Percentiles rank a stretch among this genome's conserved stretches.
These are phyloP conservation scores for Tagetes erecta DNA, from an alignment of 129 eudicot genomes.

Conservation along the genomic window DNA sequence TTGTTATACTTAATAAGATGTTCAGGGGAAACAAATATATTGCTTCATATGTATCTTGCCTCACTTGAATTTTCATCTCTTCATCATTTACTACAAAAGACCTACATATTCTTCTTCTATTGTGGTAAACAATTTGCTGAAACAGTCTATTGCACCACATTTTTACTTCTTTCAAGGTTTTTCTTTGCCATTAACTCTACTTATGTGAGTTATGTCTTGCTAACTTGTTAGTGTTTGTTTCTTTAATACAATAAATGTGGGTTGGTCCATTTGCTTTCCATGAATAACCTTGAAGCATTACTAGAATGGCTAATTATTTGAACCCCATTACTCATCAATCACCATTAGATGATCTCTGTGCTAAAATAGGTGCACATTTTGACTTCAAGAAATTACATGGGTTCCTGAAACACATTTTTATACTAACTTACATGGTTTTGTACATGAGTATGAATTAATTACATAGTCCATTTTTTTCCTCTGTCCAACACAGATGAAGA, in stretches of 20 bases:
- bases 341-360: neutral
- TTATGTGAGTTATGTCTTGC: neutral
- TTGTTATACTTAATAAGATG: neutral
- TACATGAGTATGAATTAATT: neutral
- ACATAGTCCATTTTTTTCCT: neutral
- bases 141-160: neutral
- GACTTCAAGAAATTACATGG: neutral
- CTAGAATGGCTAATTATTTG: neutral
- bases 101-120: neutral
- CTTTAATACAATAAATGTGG: neutral
- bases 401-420: neutral
- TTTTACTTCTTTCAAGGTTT: neutral
- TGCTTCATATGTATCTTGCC: neutral
- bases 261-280: neutral
- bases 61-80: neutral
- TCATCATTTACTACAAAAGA: neutral
- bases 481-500: constrained; percentile 44
- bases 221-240: neutral
- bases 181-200: neutral
- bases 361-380: neutral
- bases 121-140: neutral
- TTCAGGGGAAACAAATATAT: neutral
- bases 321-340: neutral
- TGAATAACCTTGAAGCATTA: neutral
- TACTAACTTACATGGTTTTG: neutral